Evolutionary conservation across 2,329 filamentous ascomycete species (phyloP), one percentile per base, ranked within the genome.

Genomic region (Cadophora gregata): DNA sequence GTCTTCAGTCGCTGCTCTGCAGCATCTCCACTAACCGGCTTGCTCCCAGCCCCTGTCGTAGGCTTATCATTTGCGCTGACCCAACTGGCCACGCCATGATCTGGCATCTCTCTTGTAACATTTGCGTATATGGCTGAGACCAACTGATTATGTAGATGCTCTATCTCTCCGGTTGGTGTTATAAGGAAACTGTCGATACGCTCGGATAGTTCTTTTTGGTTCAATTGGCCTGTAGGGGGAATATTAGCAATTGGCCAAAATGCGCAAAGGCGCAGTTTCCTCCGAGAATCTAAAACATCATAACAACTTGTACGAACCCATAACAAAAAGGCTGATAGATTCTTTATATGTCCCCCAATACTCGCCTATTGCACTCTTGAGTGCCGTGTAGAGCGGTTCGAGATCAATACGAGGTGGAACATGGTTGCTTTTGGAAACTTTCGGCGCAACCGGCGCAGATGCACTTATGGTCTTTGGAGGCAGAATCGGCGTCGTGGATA

Each of bases 51-150:
- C 50, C 81, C 82, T 12, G 85, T 79, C 21, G 84, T 79, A 21
- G 88, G 88, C 73, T 91, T 91, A 73, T 91, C 88, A 74, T 90
- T 90, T 63, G 88, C 88, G 77, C 88, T 90, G 76, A 91, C 89
- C 88, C 88, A 91, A 68, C 87, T 86, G 58, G 89, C 89, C 74
- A 89, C 84, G 72, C 88, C 88, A 75, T 83, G 83, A 70, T 90
- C 88, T 66, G 89, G 88, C 81, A 89, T 86, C 76, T 91, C 89
- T 66, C 89, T 81, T 42, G 88, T 90, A 67, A 90, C 85, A 82
- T 91, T 91, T 74, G 84, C 87, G 76, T 88, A 88, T 72, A 91
- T 87, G 64, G 86, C 88, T 65, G 87, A 82, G 69, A 91, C 80
- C 61, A 91, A 84, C 78, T 90, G 87, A 77, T 91, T 91, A 74